Percentiles rank a stretch among this genome's conserved stretches.
phyloP scores from a whole-genome alignment of 768 basidiomycete genomes.

The Rhizopogon vesiculosus region DNA sequence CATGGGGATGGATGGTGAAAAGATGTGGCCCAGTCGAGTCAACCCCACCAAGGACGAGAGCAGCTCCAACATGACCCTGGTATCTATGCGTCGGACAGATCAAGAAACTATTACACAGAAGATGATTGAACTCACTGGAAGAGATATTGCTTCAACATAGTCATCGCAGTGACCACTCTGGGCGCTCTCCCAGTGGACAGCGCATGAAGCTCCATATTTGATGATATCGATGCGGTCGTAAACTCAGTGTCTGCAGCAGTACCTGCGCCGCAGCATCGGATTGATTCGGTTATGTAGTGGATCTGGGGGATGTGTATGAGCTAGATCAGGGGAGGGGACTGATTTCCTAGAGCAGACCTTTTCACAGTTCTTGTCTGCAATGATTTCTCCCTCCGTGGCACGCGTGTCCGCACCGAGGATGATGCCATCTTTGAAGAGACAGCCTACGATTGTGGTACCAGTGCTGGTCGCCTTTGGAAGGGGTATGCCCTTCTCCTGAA shows the following conservation, averaged over 20 bases:
- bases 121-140: constrained; percentile 54
- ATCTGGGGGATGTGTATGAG: constrained; percentile 50
- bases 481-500: constrained; percentile 64
- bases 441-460: constrained; percentile 97
- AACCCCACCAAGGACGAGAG: constrained; percentile 95
- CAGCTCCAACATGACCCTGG: constrained; percentile 92
- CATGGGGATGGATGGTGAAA: constrained; percentile 94
- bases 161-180: constrained; percentile 96
- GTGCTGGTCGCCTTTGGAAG: constrained; percentile 86
- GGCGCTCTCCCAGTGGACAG: constrained; percentile 90
- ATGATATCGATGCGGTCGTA: constrained; percentile 90
- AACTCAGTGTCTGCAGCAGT: constrained; percentile 99
- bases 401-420: constrained; percentile 95
- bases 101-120: not conserved
- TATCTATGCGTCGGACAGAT: constrained; percentile 44
- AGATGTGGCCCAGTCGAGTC: constrained; percentile 91
- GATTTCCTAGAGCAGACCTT: constrained; percentile 54
- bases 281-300: constrained; percentile 93
- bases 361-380: constrained; percentile 99
- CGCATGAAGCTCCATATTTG: constrained; percentile 91
- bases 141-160: constrained; percentile 95
- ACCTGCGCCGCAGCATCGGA: constrained; percentile 97
- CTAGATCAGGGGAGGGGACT: not conserved
- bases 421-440: constrained; percentile 88
- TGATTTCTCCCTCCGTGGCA: constrained; percentile 90